These are phyloP conservation scores for Penicillium flavigenum DNA, from an alignment of 495 filamentous ascomycete species.

Conservation along the genomic window DNA sequence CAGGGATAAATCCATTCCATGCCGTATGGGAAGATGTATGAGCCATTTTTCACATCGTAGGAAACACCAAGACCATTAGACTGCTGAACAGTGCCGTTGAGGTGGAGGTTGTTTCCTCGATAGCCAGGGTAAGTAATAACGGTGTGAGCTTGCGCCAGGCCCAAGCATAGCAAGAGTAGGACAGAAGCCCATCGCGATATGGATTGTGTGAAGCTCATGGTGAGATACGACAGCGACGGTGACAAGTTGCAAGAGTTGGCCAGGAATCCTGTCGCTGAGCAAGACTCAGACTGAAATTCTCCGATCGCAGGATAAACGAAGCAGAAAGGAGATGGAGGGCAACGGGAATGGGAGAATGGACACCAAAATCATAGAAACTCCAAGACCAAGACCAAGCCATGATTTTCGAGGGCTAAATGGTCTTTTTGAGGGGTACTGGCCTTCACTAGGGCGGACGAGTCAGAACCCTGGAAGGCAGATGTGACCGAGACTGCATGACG, in stretches of 20 bases:
- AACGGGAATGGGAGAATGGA: conserved; percentile 12
- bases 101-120: conserved; percentile 88
- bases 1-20: conserved; percentile 99
- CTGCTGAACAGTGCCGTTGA: conserved; percentile 59
- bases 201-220: conserved; percentile 33
- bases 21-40: conserved; percentile 71
- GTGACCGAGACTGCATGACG: conserved; percentile 40
- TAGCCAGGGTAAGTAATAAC: conserved; percentile 92
- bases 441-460: conserved; percentile 33
- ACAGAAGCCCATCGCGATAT: conserved; percentile 51
- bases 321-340: background rate
- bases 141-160: conserved; percentile 71
- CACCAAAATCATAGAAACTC: conserved; percentile 23
- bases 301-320: conserved; percentile 5
- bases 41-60: conserved; percentile 39
- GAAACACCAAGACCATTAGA: conserved; percentile 48
- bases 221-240: conserved; percentile 15
- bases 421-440: conserved; percentile 40
- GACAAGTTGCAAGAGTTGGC: background rate
- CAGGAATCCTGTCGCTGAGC: conserved; percentile 8
- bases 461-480: conserved; percentile 31
- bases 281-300: conserved; percentile 12
- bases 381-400: conserved; percentile 29
- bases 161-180: conserved; percentile 48
- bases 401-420: conserved; percentile 31